A percentile compares a stretch with the other conserved stretches of the same genome.
These are phyloP conservation scores for Gracilaria vermiculophylla DNA, from an alignment of 23 red algal genomes.

Conservation along the genomic window DNA sequence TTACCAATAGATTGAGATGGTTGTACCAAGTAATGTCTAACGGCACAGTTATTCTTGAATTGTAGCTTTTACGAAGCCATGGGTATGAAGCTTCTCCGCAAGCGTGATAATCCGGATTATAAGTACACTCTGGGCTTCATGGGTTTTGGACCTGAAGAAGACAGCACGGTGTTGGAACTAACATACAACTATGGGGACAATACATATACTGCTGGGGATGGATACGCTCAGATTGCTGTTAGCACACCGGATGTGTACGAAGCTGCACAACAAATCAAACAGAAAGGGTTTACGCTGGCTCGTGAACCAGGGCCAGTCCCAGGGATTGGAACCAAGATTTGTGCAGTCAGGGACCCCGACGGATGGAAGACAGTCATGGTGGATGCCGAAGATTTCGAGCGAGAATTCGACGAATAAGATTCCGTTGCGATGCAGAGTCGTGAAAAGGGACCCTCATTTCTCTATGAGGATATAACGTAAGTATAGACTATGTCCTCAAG, in stretches of 20 bases:
- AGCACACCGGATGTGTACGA: slow-evolving; percentile 70
- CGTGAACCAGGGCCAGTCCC: slow-evolving; percentile 75
- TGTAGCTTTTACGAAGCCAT: slow-evolving; percentile 58
- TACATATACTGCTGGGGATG: slow-evolving; percentile 55
- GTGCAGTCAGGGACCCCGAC: slow-evolving; percentile 65
- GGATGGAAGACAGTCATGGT: slow-evolving; percentile 85
- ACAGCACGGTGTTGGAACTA: slow-evolving; percentile 62
- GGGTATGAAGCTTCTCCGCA: slow-evolving; percentile 70
- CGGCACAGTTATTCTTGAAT: not conserved
- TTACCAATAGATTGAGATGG: not conserved
- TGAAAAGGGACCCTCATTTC: no score
- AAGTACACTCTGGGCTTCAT: slow-evolving; percentile 68
- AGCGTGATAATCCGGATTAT: slow-evolving; percentile 31
- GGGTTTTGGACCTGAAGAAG: slow-evolving; percentile 71
- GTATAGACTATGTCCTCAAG: no score
- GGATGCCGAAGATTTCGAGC: slow-evolving; percentile 72
- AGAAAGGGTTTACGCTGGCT: slow-evolving; percentile 50
- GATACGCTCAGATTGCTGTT: slow-evolving; percentile 82
- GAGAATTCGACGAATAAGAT: slow-evolving; percentile 65
- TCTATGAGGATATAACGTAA: not conserved
- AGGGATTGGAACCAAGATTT: slow-evolving; percentile 83
- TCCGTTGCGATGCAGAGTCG: no score
- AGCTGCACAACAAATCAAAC: slow-evolving; percentile 63
- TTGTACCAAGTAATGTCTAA: not conserved
- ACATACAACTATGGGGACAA: slow-evolving; percentile 73